Evolutionary conservation across 1,284 basidiomycete species (phyloP), one percentile per base, ranked within the genome.

Genomic region (Marasmius oreades): DNA sequence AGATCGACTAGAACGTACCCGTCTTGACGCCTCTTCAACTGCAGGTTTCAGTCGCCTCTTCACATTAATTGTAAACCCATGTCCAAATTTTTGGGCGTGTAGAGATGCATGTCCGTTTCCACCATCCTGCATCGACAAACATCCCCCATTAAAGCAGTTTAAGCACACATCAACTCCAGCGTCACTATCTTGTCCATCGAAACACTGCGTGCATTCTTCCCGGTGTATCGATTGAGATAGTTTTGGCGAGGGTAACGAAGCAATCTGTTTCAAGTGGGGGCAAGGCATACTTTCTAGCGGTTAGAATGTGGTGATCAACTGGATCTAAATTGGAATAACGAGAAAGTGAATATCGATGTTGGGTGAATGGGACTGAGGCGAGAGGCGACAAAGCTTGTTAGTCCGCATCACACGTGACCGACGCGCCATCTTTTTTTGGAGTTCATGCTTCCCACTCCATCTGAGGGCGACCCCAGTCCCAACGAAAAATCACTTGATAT

Each of bases 171-270:
- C 88, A 57, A 98, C 77, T 11, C 96, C 96, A 24, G 28, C 53
- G 62, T 22, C 58, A 63, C 76, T 48, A 66, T 90, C 94, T 81
- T 96, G 93, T 66, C 85, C 86, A 70, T 98, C 95, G 69, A 98
- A 99, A 71, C 96, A 99, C 59, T 95, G 92, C 0, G 95, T 97
- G 66, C 93, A 96, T 69, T 95, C 93, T 69, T 95, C 93, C 10
- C 90, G 77, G 65, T 95, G 88, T 0, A 95, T 88, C 18, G 70
- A 69, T 55, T 80, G 73, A 2, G 72, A 76, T 0, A 78, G 67
- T 39, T 64, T 70, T 1, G 77, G 76, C 10, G 67, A 64, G 47
- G 66, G 67, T 1, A 85, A 67, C 12, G 62, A 64, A 36, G 70
- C 64, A 7, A 84, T 67, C 28, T 73, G 69, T 22, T 59, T 57